A percentile compares a stretch with the other conserved stretches of the same genome.
phyloP scores from a whole-genome alignment of 2,329 filamentous ascomycete species.

The Grosmannia clavigera region DNA sequence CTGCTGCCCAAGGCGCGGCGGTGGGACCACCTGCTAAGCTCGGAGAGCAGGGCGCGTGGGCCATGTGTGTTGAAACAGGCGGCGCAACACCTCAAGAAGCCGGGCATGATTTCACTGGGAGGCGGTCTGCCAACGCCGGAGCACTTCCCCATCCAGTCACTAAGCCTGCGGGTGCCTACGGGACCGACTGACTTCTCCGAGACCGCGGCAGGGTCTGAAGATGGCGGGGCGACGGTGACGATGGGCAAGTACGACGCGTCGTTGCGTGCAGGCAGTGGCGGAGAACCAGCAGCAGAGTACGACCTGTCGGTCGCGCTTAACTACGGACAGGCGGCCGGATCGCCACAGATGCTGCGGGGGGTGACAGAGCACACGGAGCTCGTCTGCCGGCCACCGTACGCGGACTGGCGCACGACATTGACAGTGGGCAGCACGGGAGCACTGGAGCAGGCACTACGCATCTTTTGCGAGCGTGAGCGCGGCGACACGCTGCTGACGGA shows the following conservation, averaged over 20 bases:
- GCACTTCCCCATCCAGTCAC: constrained; percentile 80
- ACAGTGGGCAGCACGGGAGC: constrained; percentile 78
- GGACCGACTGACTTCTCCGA: constrained; percentile 56
- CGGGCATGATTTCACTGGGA: constrained; percentile 81
- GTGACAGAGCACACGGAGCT: constrained; percentile 94
- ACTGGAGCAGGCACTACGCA: constrained; percentile 70
- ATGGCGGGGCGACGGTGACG: constrained; percentile 44
- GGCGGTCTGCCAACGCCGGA: constrained; percentile 81
- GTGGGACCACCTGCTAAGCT: constrained; percentile 60
- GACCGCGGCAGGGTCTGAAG: constrained; percentile 40
- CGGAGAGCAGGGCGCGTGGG: constrained; percentile 47
- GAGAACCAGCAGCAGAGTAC: constrained; percentile 24
- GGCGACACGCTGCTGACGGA: constrained; percentile 75
- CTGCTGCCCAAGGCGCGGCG: constrained; percentile 64
- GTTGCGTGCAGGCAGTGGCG: constrained; percentile 24
- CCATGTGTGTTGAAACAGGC: constrained; percentile 72
- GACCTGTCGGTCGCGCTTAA: constrained; percentile 87
- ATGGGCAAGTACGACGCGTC: constrained; percentile 74
- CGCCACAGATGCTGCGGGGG: constrained; percentile 78
- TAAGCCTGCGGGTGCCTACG: constrained; percentile 61
- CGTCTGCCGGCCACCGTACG: constrained; percentile 73
- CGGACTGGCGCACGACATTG: constrained; percentile 78
- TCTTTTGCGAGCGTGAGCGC: constrained; percentile 59
- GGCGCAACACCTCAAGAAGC: constrained; percentile 64
- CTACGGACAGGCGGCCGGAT: constrained; percentile 79